Percentiles rank a stretch among this genome's conserved stretches.
These are phyloP conservation scores for Senna siamea DNA, from an alignment of 306 rosid species.

Conservation along the genomic window DNA sequence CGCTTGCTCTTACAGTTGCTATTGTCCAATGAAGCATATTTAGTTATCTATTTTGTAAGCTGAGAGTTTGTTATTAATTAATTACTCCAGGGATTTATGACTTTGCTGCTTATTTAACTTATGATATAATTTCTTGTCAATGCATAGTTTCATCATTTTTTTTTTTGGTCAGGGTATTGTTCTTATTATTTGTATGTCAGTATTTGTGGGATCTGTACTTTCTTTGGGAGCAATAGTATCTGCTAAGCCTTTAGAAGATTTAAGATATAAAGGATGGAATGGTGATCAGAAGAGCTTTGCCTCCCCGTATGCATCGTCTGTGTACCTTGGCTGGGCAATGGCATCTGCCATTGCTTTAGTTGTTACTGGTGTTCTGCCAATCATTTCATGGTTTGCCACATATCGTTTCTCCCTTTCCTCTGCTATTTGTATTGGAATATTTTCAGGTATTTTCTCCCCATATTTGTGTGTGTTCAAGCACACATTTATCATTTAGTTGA, in stretches of 20 bases:
- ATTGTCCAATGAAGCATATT: slow-evolving; percentile 21
- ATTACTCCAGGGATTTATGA: background rate
- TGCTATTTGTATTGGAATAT: slow-evolving; percentile 80
- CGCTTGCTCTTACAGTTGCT: background rate
- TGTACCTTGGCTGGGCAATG: slow-evolving; percentile 99
- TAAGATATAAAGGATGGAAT: slow-evolving; percentile 84
- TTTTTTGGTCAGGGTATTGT: slow-evolving; percentile 70
- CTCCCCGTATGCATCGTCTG: slow-evolving; percentile 87
- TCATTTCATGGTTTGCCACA: slow-evolving; percentile 96
- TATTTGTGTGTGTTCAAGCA: background rate
- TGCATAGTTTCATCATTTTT: slow-evolving; percentile 18
- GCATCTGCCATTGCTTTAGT: slow-evolving; percentile 81
- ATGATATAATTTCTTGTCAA: slow-evolving; percentile 18
- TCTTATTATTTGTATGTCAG: slow-evolving; percentile 64
- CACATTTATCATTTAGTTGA: background rate
- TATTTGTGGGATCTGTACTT: slow-evolving; percentile 82
- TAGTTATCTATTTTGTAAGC: slow-evolving; percentile 1
- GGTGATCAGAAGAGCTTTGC: slow-evolving; percentile 68
- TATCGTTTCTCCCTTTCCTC: slow-evolving; percentile 90
- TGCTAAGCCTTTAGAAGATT: slow-evolving; percentile 92
- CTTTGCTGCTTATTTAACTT: background rate
- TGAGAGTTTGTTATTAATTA: slow-evolving; percentile 25
- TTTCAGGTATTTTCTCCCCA: slow-evolving; percentile 65
- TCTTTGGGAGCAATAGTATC: slow-evolving; percentile 92
- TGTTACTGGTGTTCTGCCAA: slow-evolving; percentile 89